Evolutionary conservation across 2,329 filamentous ascomycete species (phyloP).

Genomic region (Colletotrichum sp.): DNA sequence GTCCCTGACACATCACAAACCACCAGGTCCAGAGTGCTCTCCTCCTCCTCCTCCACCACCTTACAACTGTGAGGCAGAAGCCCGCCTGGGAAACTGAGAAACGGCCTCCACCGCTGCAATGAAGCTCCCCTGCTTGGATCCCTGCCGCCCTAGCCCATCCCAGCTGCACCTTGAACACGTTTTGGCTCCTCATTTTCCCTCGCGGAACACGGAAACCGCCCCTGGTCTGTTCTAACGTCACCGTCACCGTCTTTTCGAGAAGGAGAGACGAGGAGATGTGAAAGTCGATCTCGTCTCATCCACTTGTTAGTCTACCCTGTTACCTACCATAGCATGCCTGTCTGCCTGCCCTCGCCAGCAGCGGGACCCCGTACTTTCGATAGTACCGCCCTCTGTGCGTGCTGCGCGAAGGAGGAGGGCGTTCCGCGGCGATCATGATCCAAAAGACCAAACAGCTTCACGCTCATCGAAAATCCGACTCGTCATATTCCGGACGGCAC

Average conservation of each 20-base stretch:
- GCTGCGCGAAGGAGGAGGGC: not conserved
- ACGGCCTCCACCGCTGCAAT: not conserved
- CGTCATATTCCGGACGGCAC: not conserved
- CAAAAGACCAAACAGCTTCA: not conserved
- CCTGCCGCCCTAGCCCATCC: conserved; percentile 3
- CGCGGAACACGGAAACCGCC: conserved; percentile 17
- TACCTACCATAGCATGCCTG: not conserved
- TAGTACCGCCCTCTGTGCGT: not conserved
- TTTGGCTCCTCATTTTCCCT: conserved; percentile 19
- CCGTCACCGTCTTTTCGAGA: conserved; percentile 22
- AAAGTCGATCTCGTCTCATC: conserved; percentile 11
- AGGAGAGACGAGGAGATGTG: not conserved
- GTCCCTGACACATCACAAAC: conserved; percentile 16
- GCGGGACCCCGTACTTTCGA: not conserved
- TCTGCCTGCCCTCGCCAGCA: not conserved
- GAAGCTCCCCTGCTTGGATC: not conserved
- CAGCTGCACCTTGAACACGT: conserved; percentile 14
- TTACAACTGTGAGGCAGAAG: not conserved
- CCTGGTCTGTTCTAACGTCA: conserved; percentile 16
- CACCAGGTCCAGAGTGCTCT: not conserved
- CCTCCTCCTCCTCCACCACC: not conserved
- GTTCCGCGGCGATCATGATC: conserved; percentile 9
- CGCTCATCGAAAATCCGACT: conserved; percentile 3
- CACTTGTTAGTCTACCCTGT: not conserved
- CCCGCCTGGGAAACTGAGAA: not conserved